Evolutionary conservation across 2,329 filamentous ascomycete genomes (phyloP).

Genomic region (Trichoderma sp.): DNA sequence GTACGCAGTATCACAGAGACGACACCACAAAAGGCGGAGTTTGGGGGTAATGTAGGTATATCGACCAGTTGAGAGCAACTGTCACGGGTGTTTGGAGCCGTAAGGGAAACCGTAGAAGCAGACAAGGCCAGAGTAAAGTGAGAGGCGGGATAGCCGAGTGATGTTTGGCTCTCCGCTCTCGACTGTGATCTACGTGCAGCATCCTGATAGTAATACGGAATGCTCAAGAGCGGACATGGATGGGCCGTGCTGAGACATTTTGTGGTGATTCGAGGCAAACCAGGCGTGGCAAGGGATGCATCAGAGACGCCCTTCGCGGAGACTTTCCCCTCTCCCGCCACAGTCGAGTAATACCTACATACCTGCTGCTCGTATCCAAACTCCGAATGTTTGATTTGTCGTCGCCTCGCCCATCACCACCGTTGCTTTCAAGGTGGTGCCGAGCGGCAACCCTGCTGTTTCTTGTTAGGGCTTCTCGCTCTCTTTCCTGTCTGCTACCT

Average conservation of each 20-base stretch:
- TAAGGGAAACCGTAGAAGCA: neutral
- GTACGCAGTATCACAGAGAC: neutral
- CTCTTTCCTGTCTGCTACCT: too few species aligned
- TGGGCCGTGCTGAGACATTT: neutral
- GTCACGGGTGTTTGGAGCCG: too few species aligned
- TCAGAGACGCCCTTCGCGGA: neutral
- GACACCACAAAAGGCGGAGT: neutral
- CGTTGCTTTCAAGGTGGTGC: too few species aligned
- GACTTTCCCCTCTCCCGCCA: conserved; percentile 6
- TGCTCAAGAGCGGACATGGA: neutral
- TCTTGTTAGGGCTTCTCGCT: too few species aligned
- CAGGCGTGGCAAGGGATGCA: neutral
- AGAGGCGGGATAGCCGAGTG: too few species aligned
- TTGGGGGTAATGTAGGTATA: too few species aligned
- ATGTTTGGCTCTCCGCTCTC: neutral
- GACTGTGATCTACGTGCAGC: neutral
- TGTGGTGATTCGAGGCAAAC: neutral
- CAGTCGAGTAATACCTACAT: too few species aligned
- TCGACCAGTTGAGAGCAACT: too few species aligned
- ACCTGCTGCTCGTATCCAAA: neutral
- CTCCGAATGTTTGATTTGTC: too few species aligned
- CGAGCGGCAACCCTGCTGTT: too few species aligned
- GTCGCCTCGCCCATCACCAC: too few species aligned
- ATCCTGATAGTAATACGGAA: neutral
- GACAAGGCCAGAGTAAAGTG: neutral